Conservation (phyloP, 2,329 filamentous ascomycete species). For the Metarhizium robertsii region DNA sequence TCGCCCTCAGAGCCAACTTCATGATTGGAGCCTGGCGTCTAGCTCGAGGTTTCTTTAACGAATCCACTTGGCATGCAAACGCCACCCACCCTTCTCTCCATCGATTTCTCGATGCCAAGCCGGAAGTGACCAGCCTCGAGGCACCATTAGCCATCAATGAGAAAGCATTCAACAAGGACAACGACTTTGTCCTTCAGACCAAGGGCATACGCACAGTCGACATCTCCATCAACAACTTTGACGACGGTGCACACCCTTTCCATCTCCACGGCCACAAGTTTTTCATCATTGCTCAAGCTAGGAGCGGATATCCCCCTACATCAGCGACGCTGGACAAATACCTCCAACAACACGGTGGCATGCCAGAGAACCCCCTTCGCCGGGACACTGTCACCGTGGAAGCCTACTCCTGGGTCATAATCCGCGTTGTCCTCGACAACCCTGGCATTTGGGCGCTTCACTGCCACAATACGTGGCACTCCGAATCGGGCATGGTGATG, state of each 20-base stretch:
- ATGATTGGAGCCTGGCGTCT: slow-evolving; percentile 45
- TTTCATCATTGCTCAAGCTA: slow-evolving; percentile 31
- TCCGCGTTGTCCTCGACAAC: slow-evolving; percentile 47
- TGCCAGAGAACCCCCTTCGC: slow-evolving; percentile 22
- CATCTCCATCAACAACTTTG: slow-evolving; percentile 50
- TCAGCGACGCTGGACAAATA: slow-evolving; percentile 14
- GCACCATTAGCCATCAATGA: slow-evolving; percentile 18
- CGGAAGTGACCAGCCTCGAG: slow-evolving; percentile 8
- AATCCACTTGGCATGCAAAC: slow-evolving; percentile 36
- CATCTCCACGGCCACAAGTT: slow-evolving; percentile 55
- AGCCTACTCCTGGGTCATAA: slow-evolving; percentile 43
- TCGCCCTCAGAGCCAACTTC: slow-evolving; percentile 42
- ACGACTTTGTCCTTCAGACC: slow-evolving; percentile 38
- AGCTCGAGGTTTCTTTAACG: slow-evolving; percentile 45
- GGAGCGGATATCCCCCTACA: slow-evolving; percentile 24
- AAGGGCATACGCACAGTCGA: slow-evolving; percentile 43
- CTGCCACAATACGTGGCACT: slow-evolving; percentile 51
- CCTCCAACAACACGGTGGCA: slow-evolving; percentile 12
- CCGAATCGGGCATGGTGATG: slow-evolving; percentile 50
- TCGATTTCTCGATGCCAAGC: slow-evolving; percentile 20
- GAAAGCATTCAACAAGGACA: slow-evolving; percentile 16
- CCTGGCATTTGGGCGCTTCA: slow-evolving; percentile 50
- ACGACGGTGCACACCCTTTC: slow-evolving; percentile 35
- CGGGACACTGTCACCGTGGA: slow-evolving; percentile 40
- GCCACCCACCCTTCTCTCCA: slow-evolving; percentile 25